These are phyloP conservation scores for Solanum aculeatissimum DNA, from an alignment of 305 asterid genomes.

Conservation along the genomic window DNA sequence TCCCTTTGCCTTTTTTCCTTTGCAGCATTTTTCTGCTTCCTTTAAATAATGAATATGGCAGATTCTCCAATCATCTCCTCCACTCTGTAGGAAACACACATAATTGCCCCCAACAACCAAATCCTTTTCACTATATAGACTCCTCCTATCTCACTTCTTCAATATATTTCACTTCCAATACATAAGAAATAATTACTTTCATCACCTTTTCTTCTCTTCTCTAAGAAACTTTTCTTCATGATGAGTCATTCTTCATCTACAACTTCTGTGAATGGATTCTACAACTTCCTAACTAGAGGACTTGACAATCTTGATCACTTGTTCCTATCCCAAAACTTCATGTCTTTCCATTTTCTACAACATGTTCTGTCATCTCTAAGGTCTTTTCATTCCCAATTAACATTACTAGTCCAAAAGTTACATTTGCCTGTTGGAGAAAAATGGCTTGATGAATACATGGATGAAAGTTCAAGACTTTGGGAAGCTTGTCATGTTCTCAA, in stretches of 20 bases:
- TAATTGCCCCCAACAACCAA: slow-evolving; percentile 57
- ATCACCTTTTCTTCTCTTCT: background rate
- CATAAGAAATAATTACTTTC: background rate
- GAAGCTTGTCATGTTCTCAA: slow-evolving; percentile 64
- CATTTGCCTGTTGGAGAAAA: slow-evolving; percentile 71
- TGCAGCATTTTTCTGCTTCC: slow-evolving; percentile 6
- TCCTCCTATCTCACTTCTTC: slow-evolving; percentile 3
- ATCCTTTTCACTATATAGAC: slow-evolving; percentile 31
- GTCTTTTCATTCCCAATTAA: slow-evolving; percentile 55
- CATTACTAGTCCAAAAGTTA: slow-evolving; percentile 43
- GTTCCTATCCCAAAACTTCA: slow-evolving; percentile 49
- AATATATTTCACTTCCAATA: background rate
- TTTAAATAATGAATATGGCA: slow-evolving; percentile 36
- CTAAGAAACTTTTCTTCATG: slow-evolving; percentile 21
- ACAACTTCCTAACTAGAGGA: slow-evolving; percentile 42
- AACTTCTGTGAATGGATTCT: slow-evolving; percentile 50
- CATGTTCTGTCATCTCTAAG: slow-evolving; percentile 57
- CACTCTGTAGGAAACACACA: slow-evolving; percentile 48
- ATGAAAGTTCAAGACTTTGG: slow-evolving; percentile 86
- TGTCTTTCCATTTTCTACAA: slow-evolving; percentile 58
- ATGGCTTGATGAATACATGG: slow-evolving; percentile 95
- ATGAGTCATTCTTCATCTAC: slow-evolving; percentile 62
- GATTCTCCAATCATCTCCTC: slow-evolving; percentile 73
- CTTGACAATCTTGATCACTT: slow-evolving; percentile 51
- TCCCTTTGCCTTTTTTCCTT: slow-evolving; percentile 8